Conservation (phyloP, 192 early-diverging fungal species). For the Umbelopsis ramanniana region DNA sequence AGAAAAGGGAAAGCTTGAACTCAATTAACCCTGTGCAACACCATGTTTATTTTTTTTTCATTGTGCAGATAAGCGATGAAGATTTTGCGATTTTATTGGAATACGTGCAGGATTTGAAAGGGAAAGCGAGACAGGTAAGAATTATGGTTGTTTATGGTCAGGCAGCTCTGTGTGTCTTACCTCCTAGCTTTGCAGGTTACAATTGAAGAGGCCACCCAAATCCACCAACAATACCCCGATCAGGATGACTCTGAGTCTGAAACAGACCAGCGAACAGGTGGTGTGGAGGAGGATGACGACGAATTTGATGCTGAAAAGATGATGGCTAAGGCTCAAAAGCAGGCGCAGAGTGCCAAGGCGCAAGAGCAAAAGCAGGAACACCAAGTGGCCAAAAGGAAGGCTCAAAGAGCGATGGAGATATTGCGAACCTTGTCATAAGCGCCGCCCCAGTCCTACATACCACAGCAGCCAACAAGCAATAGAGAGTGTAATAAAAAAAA, state of each 20-base stretch:
- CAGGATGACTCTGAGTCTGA: slow-evolving; percentile 15
- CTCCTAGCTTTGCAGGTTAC: slow-evolving; percentile 22
- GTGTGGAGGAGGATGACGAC: slow-evolving; percentile 32
- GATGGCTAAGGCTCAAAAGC: slow-evolving; percentile 27
- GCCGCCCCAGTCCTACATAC: too few relatives aligned
- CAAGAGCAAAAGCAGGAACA: slow-evolving; percentile 16
- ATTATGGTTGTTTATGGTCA: background rate
- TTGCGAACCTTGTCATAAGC: slow-evolving; percentile 9
- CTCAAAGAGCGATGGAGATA: slow-evolving; percentile 3
- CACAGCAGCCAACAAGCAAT: too few relatives aligned
- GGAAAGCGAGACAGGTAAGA: slow-evolving; percentile 38
- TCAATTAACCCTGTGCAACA: background rate
- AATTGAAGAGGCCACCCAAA: slow-evolving; percentile 38
- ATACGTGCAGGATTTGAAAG: slow-evolving; percentile 42
- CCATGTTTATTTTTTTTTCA: background rate
- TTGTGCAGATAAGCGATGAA: slow-evolving; percentile 27
- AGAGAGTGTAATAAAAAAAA: too few relatives aligned
- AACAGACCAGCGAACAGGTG: slow-evolving; percentile 21
- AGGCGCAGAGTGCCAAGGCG: background rate
- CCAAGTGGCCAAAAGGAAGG: slow-evolving; percentile 10
- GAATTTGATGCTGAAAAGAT: slow-evolving; percentile 47
- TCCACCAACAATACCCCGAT: slow-evolving; percentile 29
- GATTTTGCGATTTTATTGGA: slow-evolving; percentile 36
- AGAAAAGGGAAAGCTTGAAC: background rate
- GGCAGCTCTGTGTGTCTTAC: slow-evolving; percentile 12